Evolutionary conservation across 371 early-diverging fungal species (phyloP).

Genomic region (Rhizopus arrhizus): DNA sequence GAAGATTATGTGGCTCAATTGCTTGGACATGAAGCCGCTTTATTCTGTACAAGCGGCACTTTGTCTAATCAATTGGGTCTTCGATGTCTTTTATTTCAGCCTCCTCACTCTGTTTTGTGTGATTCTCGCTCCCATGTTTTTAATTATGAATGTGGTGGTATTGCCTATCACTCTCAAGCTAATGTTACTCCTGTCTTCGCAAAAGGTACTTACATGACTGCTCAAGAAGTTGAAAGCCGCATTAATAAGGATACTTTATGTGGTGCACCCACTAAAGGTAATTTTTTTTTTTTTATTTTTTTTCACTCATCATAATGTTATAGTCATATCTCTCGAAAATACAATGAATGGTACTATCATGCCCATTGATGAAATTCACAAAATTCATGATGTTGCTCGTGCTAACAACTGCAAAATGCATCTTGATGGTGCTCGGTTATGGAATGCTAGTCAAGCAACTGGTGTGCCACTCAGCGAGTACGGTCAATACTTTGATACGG

Average conservation of each 20-base stretch:
- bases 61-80: conserved; percentile 86
- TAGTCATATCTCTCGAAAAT: conserved; percentile 83
- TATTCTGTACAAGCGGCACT: conserved; percentile 83
- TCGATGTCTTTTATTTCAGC: conserved; percentile 70
- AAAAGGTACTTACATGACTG: conserved; percentile 66
- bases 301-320: not conserved
- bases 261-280: conserved; percentile 71
- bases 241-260: conserved; percentile 34
- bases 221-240: conserved; percentile 57
- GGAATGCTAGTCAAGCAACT: conserved; percentile 83
- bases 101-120: conserved; percentile 80
- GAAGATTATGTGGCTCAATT: conserved; percentile 70
- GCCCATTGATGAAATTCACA: conserved; percentile 72
- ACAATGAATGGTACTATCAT: conserved; percentile 83
- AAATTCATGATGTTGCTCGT: conserved; percentile 65
- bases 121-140: conserved; percentile 82
- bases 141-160: conserved; percentile 81
- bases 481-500: conserved; percentile 74
- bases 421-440: conserved; percentile 89
- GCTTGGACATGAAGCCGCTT: conserved; percentile 80
- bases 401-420: conserved; percentile 67
- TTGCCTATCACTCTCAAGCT: conserved; percentile 81
- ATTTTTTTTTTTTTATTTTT: conserved; percentile 12
- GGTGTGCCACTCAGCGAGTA: conserved; percentile 71
- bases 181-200: conserved; percentile 69